Evolutionary conservation across 1,284 basidiomycete species (phyloP), one percentile per base, ranked within the genome.

Genomic region (Trichosporon faecale): DNA sequence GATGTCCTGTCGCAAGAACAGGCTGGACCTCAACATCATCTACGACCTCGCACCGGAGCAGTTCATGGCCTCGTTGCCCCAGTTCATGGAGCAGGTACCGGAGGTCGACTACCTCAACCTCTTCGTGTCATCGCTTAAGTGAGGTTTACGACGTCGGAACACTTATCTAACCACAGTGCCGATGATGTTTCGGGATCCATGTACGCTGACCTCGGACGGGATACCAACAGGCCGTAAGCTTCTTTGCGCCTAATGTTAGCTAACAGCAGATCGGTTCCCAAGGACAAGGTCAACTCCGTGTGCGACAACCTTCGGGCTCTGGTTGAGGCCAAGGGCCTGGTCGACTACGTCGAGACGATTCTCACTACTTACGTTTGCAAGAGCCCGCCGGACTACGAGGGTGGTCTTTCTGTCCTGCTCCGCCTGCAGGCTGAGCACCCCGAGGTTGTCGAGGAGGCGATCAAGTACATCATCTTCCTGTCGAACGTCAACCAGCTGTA

Each of bases 401-500:
- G 91, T 14, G 95, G 90, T 0, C 86, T 99, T 0, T 84, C 86
- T 6, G 85, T 95, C 9, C 85, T 98, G n/a, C 87, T 94, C 57
- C 87, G 87, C 46, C 84, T 98, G 67, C 90, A 92, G 85, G 93
- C 89, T 29, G 86, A 85, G 9, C 88, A 93, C 73, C 88, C 91
- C 0, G 87, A 89, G 46, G 84, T 94, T 0, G 93, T 97, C 4
- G 94, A 98, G 79, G 95, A 98, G 69, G 96, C 96, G 2, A 92
- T 98, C 77, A 98, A 96, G 81, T 99, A 99, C 79, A 91, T 99
- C 81, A 97, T 99, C 81, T 99, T 98, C 87, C 88, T 99, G 35
- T 94, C 94, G 18, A 94, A 98, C 78, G 94, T 95, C 0, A 90
- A 99, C 77, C 88, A 88, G 72, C 87, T 99, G 2, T 99, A 95